Percentiles rank a stretch among this genome's conserved stretches.
Evolutionary conservation across 2,329 filamentous ascomycete species (phyloP).

Genomic region (Sphaerulina musiva): DNA sequence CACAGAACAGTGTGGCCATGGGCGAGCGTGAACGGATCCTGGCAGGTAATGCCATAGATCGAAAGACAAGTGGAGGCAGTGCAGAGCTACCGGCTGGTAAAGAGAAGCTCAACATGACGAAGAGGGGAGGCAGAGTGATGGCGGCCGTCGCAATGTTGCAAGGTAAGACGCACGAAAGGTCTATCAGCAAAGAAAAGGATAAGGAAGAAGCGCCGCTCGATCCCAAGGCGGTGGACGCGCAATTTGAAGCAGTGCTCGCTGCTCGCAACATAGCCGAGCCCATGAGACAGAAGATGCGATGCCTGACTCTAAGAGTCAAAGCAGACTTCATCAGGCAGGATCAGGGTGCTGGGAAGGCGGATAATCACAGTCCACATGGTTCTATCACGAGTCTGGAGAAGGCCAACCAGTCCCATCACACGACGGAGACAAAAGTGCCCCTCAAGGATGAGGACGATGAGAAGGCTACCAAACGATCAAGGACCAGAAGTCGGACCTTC

Average conservation of each 20-base stretch:
- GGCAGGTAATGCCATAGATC: slow-evolving; percentile 27
- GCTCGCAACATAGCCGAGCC: slow-evolving; percentile 89
- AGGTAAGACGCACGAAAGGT: slow-evolving; percentile 42
- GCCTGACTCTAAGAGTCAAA: slow-evolving; percentile 81
- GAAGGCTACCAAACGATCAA: slow-evolving; percentile 39
- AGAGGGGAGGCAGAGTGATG: slow-evolving; percentile 53
- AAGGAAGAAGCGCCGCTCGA: slow-evolving; percentile 43
- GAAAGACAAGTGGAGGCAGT: slow-evolving; percentile 34
- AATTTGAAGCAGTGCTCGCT: slow-evolving; percentile 61
- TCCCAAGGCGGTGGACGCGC: slow-evolving; percentile 53
- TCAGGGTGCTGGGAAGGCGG: slow-evolving; percentile 47
- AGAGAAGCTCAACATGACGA: slow-evolving; percentile 33
- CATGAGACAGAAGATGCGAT: slow-evolving; percentile 91
- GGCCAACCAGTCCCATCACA: slow-evolving; percentile 29
- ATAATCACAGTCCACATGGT: slow-evolving; percentile 53
- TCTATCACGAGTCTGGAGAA: slow-evolving; percentile 43
- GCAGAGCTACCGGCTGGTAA: slow-evolving; percentile 28
- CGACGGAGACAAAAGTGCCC: slow-evolving; percentile 23
- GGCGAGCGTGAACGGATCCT: slow-evolving; percentile 20
- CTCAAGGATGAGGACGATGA: slow-evolving; percentile 25
- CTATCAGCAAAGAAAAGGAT: slow-evolving; percentile 26
- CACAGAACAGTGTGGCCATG: slow-evolving; percentile 16
- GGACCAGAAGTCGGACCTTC: slow-evolving; percentile 68
- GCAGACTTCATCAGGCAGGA: slow-evolving; percentile 92
- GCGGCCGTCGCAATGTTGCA: slow-evolving; percentile 59